A percentile compares a stretch with the other conserved stretches of the same genome.
These are phyloP conservation scores for Aphanomyces cochlioides DNA, from an alignment of 352 stramenopile genomes.

Conservation along the genomic window DNA sequence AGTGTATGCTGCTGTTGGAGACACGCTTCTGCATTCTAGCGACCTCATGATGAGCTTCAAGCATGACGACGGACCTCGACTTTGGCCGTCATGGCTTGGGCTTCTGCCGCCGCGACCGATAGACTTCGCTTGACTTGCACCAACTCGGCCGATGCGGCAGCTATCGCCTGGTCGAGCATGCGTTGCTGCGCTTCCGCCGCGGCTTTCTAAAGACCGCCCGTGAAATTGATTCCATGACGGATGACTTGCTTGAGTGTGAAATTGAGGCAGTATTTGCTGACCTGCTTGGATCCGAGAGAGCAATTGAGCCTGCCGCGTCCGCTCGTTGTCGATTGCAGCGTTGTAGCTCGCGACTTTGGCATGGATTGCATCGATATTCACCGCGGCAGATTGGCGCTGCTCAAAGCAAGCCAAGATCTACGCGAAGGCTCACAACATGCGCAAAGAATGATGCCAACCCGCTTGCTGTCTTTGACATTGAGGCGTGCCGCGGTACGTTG, in stretches of 20 bases:
- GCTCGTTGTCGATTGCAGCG: neutral
- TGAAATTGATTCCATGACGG: neutral
- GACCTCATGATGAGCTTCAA: neutral
- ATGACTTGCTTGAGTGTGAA: conserved; percentile 1
- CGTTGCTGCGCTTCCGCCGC: conserved; percentile 15
- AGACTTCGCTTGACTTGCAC: neutral
- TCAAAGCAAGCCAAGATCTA: conserved; percentile 5
- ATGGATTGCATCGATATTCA: conserved; percentile 9
- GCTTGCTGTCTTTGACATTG: conserved; percentile 5
- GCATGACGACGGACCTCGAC: neutral
- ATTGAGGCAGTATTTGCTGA: neutral
- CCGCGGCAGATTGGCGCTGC: neutral
- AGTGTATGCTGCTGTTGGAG: neutral
- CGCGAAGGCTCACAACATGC: too few relatives aligned
- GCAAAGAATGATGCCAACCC: neutral
- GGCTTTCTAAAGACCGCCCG: neutral
- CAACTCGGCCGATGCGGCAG: neutral
- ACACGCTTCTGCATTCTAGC: neutral
- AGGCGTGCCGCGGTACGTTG: neutral
- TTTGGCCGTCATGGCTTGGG: neutral
- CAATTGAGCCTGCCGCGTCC: neutral
- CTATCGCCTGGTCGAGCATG: conserved; percentile 18
- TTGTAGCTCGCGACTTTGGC: neutral
- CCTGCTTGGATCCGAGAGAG: neutral
- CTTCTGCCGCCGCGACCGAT: neutral